Evolutionary conservation across 768 basidiomycete genomes (phyloP).

Genomic region (Austroboletus eburneus): DNA sequence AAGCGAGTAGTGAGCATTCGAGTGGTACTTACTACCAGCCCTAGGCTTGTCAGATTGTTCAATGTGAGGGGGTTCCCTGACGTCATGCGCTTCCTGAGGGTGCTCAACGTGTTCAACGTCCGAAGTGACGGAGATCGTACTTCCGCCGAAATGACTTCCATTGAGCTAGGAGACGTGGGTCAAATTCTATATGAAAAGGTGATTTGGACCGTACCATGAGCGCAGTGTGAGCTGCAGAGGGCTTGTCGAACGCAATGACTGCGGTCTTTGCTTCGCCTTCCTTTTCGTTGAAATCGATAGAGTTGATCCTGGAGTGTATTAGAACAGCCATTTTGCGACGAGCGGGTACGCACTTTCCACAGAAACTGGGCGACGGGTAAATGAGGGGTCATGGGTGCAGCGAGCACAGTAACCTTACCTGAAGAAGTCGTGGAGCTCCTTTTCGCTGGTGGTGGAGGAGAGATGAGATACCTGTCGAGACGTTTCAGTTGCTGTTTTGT

Average conservation of each 20-base stretch:
- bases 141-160: conserved; percentile 73
- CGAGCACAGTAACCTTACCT: conserved; percentile 49
- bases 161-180: conserved; percentile 46
- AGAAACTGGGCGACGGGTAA: conserved; percentile 53
- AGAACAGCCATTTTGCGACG: background rate
- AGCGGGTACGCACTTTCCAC: conserved; percentile 60
- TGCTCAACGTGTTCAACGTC: conserved; percentile 58
- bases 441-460: conserved; percentile 58
- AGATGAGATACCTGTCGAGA: conserved; percentile 64
- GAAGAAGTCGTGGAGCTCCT: conserved; percentile 76
- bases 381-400: background rate
- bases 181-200: fast-evolving
- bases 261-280: conserved; percentile 45
- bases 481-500: background rate
- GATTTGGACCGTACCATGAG: conserved; percentile 53
- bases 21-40: conserved; percentile 59
- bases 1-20: background rate
- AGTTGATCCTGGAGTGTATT: conserved; percentile 47
- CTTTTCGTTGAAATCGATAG: conserved; percentile 53
- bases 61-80: conserved; percentile 38
- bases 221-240: conserved; percentile 80
- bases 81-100: conserved; percentile 28
- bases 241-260: conserved; percentile 80
- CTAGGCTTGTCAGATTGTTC: conserved; percentile 91
- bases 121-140: conserved; percentile 65